These are phyloP conservation scores for Aureobasidium musti DNA, from an alignment of 2,329 filamentous ascomycete species.

Conservation along the genomic window DNA sequence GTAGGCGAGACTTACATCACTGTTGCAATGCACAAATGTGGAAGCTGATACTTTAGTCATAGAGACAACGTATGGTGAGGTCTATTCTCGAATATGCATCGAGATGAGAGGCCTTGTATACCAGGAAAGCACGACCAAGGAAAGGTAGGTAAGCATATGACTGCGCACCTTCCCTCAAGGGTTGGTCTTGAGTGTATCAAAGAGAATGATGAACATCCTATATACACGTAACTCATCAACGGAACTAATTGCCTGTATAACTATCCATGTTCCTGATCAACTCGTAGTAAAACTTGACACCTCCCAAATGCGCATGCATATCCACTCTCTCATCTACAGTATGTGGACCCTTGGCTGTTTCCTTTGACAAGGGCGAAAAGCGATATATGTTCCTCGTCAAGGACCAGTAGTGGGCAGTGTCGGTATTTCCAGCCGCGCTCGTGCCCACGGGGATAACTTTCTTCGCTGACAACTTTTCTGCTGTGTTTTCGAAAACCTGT, in stretches of 20 bases:
- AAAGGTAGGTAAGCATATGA: background rate
- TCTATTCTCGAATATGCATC: background rate
- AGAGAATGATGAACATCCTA: background rate
- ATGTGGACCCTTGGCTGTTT: conserved; percentile 50
- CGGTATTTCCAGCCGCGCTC: conserved; percentile 58
- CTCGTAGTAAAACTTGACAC: conserved; percentile 47
- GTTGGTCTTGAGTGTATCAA: too few species aligned
- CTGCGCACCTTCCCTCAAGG: background rate
- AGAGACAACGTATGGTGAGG: background rate
- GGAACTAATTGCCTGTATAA: background rate
- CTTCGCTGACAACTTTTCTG: conserved; percentile 40
- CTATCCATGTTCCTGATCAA: conserved; percentile 31
- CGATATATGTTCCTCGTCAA: conserved; percentile 57
- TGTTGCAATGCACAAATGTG: background rate
- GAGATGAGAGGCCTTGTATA: background rate
- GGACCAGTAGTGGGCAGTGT: conserved; percentile 57
- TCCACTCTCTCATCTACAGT: conserved; percentile 54
- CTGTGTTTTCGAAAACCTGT: conserved; percentile 37
- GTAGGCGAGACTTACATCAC: background rate
- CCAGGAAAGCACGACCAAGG: background rate
- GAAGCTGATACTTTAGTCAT: background rate
- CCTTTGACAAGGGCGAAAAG: conserved; percentile 52
- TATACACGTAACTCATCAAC: too few species aligned
- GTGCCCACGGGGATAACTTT: conserved; percentile 47
- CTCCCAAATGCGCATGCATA: conserved; percentile 48